Conservation (phyloP, 2,329 filamentous ascomycete genomes). For the Apiospora malaysiana region DNA sequence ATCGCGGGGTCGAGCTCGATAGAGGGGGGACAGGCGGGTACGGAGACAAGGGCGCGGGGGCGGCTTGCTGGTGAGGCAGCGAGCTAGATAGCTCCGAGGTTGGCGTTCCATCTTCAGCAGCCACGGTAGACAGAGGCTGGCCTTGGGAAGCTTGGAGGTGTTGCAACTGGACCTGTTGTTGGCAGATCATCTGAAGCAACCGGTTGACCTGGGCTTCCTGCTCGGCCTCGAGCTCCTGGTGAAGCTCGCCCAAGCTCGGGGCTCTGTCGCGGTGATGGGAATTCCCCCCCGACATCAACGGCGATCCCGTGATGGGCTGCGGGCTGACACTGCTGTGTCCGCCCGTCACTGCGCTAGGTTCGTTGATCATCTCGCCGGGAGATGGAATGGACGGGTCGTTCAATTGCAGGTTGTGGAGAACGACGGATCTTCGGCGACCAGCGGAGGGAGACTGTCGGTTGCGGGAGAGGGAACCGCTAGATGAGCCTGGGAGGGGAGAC, state of each 20-base stretch:
- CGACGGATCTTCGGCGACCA: constrained; percentile 68
- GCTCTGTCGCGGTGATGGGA: constrained; percentile 64
- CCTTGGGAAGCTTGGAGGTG: constrained; percentile 57
- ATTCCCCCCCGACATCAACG: constrained; percentile 44
- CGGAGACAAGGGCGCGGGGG: constrained; percentile 23
- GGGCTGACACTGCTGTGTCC: constrained; percentile 47
- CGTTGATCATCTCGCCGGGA: constrained; percentile 70
- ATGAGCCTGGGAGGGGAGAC: constrained; percentile 47
- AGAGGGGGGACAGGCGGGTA: constrained; percentile 42
- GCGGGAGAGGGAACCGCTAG: constrained; percentile 57
- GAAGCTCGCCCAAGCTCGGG: constrained; percentile 76
- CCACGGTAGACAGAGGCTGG: constrained; percentile 43
- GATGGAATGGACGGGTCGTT: constrained; percentile 72
- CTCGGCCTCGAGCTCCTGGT: constrained; percentile 80
- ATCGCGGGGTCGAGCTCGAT: constrained; percentile 52
- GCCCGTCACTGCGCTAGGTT: constrained; percentile 44
- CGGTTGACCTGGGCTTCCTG: constrained; percentile 83
- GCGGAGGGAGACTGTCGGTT: constrained; percentile 52
- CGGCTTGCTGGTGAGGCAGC: constrained; percentile 35
- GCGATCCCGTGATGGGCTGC: constrained; percentile 54
- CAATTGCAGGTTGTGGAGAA: constrained; percentile 75
- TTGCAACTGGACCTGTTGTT: constrained; percentile 74
- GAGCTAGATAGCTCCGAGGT: constrained; percentile 51
- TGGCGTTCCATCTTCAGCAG: constrained; percentile 56
- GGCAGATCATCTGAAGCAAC: constrained; percentile 76